These are phyloP conservation scores for Litchi chinensis DNA, from an alignment of 345 rosid genomes.

Conservation along the genomic window DNA sequence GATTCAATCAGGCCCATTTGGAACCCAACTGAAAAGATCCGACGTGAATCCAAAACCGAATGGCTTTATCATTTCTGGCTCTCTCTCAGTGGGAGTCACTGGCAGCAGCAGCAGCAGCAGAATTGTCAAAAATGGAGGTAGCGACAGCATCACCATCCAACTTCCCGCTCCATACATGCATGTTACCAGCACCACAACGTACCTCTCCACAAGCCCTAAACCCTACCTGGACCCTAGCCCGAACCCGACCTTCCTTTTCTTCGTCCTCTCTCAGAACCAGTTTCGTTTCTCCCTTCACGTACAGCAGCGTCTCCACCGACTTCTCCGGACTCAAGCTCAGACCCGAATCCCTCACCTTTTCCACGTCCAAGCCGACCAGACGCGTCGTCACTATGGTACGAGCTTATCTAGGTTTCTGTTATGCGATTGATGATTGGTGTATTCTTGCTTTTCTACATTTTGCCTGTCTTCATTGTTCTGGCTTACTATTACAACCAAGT, in stretches of 20 bases:
- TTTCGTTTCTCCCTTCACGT: slow-evolving; percentile 43
- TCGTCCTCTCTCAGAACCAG: slow-evolving; percentile 40
- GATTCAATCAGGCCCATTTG: background rate
- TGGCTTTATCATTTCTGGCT: background rate
- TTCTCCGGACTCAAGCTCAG: slow-evolving; percentile 58
- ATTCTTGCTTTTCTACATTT: background rate
- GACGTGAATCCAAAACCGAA: background rate
- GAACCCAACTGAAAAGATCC: background rate
- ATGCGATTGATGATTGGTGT: background rate
- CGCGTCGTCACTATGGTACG: slow-evolving; percentile 72
- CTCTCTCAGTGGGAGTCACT: background rate
- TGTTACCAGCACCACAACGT: slow-evolving; percentile 33
- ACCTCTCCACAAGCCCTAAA: slow-evolving; percentile 31
- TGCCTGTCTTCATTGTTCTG: background rate
- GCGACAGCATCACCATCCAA: slow-evolving; percentile 46
- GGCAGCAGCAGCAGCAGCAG: background rate
- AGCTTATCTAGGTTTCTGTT: background rate
- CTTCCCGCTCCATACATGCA: slow-evolving; percentile 48
- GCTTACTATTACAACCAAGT: background rate
- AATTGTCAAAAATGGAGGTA: slow-evolving; percentile 45
- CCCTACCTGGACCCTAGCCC: slow-evolving; percentile 26
- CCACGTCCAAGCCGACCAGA: slow-evolving; percentile 62
- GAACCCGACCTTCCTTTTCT: background rate
- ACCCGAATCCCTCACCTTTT: slow-evolving; percentile 40
- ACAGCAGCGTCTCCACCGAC: slow-evolving; percentile 54